Base-by-base conservation (phyloP, 148 eudicot species). In the Cornus controversa region DNA sequence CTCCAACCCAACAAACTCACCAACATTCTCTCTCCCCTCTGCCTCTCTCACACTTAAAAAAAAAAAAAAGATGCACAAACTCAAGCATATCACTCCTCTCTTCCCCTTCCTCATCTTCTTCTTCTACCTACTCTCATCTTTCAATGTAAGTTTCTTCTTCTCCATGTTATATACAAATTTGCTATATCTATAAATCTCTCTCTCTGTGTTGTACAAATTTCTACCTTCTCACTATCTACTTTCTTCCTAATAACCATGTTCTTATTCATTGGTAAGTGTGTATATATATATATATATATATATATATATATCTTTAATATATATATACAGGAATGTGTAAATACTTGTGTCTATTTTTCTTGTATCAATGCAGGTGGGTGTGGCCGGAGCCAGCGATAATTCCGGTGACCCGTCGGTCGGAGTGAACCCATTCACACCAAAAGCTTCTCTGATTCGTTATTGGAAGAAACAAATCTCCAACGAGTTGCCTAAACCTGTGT, bases 381-480 rank as follows among this genome's bases (percentile, higher is more conserved):
- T 58, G 1, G 77, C 62, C 77, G 70, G 74, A 53, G 75, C 80
- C n/a, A 85, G 76, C n/a, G 78, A 31, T 25, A n/a, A 14, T 34
- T 67, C 62, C 27, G 34, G 47, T 37, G 34, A 18, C 4, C 34
- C 27, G 8, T 4, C 20, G 57, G 42, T 86, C 16, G 82, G 82
- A 31, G 85, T 75, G 36, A 85, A 88, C 70, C 91, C 91, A 27
- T 88, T 88, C 77, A 67, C 85, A 2, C 89, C 89, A 15, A 78
- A 71, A n/a, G 91, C 87, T 0, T 78, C 57, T 20, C 81, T 82
- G 72, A 82, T 82, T 28, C 80, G 91, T n/a, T 85, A 88, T 85
- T 88, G 91, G 91, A 88, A 85, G 57, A 88, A 81, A 82, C 75
- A 80, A 85, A 84, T 85, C 87, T 86, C 84, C 79, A 88, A 88